Base-by-base conservation (phyloP, 345 rosid species). In the Boechera stricta region DNA sequence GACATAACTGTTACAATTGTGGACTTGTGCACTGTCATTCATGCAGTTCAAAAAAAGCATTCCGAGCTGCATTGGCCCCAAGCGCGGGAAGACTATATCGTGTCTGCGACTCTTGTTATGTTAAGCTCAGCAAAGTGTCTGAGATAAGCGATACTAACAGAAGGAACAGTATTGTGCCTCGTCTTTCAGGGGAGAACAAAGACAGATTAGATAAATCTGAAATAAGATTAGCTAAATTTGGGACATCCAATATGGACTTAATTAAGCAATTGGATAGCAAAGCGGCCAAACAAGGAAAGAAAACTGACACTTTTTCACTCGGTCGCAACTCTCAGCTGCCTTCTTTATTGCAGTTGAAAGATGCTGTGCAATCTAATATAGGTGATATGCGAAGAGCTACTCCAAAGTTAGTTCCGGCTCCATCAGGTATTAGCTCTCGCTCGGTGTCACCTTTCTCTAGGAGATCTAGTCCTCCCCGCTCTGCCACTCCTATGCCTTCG, bases 1-100 rank as follows among this genome's bases (percentile, higher is more conserved):
- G 97, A 69, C 99, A 92, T 79, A 95, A 92, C 81, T 95, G 99
- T 84, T 95, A 92, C 64, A 92, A 95, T 41, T 95, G 99, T 83
- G 99, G 99, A 49, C 96, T 92, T 45, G 96, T 95, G 80, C 97
- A 92, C 58, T 95, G 99, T 69, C 99, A 92, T 83, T 87, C 99
- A 1, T 95, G 99, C 82, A 92, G 97, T 71, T 90, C 98, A n/a
- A 92, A 88, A 58, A 92, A 95, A 77, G 96, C 94, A 52, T 71
- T 83, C 38, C 82, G 87, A 81, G 98, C 99, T 64, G 96, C 97
- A 49, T 74, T 92, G 77, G 94, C 99, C 42, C 96, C 98, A 63
- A 89, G 87, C 75, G 96, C 97, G 5, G 85, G 86, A 47, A 92
- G 92, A 76, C 97, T 87, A 5, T 89, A 89, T 79, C 97, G 98